A percentile compares a stretch with the other conserved stretches of the same genome.
These are phyloP conservation scores for Arthrobotrys entomopaga DNA, from an alignment of 2,329 filamentous ascomycete genomes.

Conservation along the genomic window DNA sequence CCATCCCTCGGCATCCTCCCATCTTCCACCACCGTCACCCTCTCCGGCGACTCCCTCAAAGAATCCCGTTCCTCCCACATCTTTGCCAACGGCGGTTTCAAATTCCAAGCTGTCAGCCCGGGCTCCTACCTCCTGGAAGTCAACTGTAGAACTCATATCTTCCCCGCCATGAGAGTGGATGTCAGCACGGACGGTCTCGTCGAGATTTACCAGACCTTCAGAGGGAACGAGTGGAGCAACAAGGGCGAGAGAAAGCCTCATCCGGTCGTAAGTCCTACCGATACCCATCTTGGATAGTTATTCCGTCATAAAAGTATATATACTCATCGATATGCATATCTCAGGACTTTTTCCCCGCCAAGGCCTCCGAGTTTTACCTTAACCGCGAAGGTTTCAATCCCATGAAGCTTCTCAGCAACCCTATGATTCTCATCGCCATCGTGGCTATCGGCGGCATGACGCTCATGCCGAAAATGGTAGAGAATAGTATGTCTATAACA, in stretches of 20 bases:
- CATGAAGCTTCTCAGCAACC: constrained; percentile 67
- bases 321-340: constrained; percentile 1
- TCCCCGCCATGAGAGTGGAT: constrained; percentile 83
- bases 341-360: constrained; percentile 43
- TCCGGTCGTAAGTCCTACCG: constrained; percentile 72
- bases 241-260: constrained; percentile 72
- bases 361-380: constrained; percentile 81
- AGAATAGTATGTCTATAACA: constrained; percentile 78
- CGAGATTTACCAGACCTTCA: constrained; percentile 82
- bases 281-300: constrained; percentile 57
- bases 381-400: constrained; percentile 64
- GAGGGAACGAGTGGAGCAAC: constrained; percentile 90
- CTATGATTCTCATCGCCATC: constrained; percentile 93
- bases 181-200: constrained; percentile 67
- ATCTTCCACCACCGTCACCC: constrained; percentile 40
- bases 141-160: constrained; percentile 77
- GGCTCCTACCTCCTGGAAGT: constrained; percentile 86
- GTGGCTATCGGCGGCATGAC: constrained; percentile 84
- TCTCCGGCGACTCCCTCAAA: constrained; percentile 33
- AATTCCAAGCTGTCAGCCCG: constrained; percentile 45
- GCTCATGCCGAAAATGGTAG: constrained; percentile 93
- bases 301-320: constrained; percentile 2
- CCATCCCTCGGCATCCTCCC: constrained; percentile 37
- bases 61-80: constrained; percentile 49
- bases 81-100: constrained; percentile 50